Evolutionary conservation across 116 monocot species (phyloP), one percentile per base, ranked within the genome.

Genomic region (Dioscorea cayenensis): DNA sequence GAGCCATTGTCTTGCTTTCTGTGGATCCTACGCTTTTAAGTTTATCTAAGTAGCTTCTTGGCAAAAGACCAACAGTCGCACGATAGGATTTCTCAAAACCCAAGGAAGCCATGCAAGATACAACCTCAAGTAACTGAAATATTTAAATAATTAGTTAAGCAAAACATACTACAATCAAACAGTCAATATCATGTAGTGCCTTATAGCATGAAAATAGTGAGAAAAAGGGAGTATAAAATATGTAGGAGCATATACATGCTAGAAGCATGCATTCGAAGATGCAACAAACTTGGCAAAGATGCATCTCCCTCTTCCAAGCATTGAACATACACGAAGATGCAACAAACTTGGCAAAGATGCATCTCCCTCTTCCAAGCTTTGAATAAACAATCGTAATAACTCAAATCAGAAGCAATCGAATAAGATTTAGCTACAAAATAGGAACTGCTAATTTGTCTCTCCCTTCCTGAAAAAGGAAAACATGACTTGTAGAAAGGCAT

Each of bases 1-100:
- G 71, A 3, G 85, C 81, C 37, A 78, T 21, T 66, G 83, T 86
- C 60, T 72, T 83, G 71, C 77, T 81, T 80, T 91, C 91, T 63
- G 79, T 69, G 66, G 77, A 84, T 70, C 86, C 94, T 32, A 91
- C 49, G 75, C 52, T 78, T 80, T 90, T 94, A 66, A 94, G 76
- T 85, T 99, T 94, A 72, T 91, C 91, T 28, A 99, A 76, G 72
- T 99, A 99, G 73, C 99, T 94, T 76, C 99, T 82, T 71, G 99
- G 89, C 99, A 99, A 94, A 71, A 99, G 77, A 64, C 94, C 99
- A 82, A 94, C 71, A 8, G 94, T 91, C 80, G 91, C 99, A 14
- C 99, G 91, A 66, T 99, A 99, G 14, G 94, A 99, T 77, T 99
- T 94, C 81, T 99, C 94, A 82, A 99, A 99, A 51, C 99, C 99